Conservation (phyloP, 768 basidiomycete species). For the Tulasnella sp. region DNA sequence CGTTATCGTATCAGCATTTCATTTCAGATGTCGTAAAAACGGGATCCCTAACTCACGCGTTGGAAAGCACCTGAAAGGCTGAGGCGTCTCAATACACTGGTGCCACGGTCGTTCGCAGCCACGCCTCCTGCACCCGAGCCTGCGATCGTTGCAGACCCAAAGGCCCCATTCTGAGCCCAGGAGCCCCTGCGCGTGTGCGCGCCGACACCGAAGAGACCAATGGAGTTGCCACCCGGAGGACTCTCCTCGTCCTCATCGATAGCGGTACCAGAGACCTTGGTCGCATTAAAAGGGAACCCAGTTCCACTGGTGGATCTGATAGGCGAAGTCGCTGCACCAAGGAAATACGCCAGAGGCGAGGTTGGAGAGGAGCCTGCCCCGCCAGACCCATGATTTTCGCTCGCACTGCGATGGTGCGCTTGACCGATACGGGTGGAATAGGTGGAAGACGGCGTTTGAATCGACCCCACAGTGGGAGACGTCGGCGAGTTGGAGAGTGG, state of each 20-base stretch:
- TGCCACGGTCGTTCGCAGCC: slow-evolving; percentile 7
- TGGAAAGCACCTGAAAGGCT: slow-evolving; percentile 9
- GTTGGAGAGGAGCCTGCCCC: slow-evolving; percentile 8
- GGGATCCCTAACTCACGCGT: slow-evolving; percentile 11
- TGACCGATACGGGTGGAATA: neutral
- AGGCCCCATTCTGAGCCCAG: neutral
- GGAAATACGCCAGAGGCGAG: slow-evolving; percentile 13
- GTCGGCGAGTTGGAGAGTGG: slow-evolving; percentile 12
- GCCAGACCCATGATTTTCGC: neutral
- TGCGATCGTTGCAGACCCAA: neutral
- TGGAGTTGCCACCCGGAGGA: neutral
- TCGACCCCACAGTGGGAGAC: neutral
- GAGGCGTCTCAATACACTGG: slow-evolving; percentile 12
- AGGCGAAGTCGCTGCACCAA: slow-evolving; percentile 5
- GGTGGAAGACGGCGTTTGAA: slow-evolving; percentile 10
- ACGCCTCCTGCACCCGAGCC: too few species aligned
- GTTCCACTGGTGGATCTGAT: neutral
- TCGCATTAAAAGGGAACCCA: neutral
- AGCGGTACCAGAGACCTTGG: neutral
- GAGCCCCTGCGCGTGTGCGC: slow-evolving; percentile 4
- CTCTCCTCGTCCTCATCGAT: slow-evolving; percentile 10
- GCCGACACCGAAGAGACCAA: slow-evolving; percentile 5
- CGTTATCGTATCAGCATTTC: neutral
- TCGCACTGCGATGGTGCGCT: neutral
- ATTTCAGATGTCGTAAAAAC: neutral